phyloP scores from a whole-genome alignment of 768 basidiomycete species.

The Exidia glandulosa region DNA sequence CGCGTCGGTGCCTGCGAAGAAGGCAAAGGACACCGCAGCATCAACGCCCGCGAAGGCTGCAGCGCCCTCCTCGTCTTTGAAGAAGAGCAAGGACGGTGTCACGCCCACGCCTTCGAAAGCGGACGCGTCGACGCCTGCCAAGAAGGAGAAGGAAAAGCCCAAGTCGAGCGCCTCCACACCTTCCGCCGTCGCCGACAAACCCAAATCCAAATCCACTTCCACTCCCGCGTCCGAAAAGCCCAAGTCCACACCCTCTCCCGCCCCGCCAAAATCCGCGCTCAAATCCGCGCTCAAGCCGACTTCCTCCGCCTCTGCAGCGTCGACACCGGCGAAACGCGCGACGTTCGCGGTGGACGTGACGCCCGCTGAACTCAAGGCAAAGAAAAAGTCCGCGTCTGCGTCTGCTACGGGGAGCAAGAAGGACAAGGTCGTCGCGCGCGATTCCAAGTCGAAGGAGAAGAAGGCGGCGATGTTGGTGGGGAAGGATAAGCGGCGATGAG shows the following conservation, averaged over 20 bases:
- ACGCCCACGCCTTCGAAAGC: neutral
- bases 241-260: constrained; percentile 4
- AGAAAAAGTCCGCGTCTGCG: constrained; percentile 1
- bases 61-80: neutral
- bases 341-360: neutral
- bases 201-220: constrained; percentile 1
- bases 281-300: constrained; percentile 8
- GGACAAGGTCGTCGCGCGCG: constrained; percentile 25
- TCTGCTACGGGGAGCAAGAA: constrained; percentile 18
- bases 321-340: neutral
- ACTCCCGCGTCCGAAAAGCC: neutral
- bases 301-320: neutral
- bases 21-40: constrained; percentile 9
- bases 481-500: constrained; percentile 17
- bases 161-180: neutral
- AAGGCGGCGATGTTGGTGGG: constrained; percentile 38
- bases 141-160: neutral
- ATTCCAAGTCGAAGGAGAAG: constrained; percentile 43
- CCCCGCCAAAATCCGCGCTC: constrained; percentile 10
- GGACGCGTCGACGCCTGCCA: neutral
- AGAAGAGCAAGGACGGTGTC: neutral
- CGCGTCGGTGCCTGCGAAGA: constrained; percentile 5
- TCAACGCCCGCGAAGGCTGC: neutral
- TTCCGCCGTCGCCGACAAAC: neutral
- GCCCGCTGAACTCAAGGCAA: constrained; percentile 9